These are phyloP conservation scores for Penicillium simplicissimum DNA, from an alignment of 495 filamentous ascomycete species.

Conservation along the genomic window DNA sequence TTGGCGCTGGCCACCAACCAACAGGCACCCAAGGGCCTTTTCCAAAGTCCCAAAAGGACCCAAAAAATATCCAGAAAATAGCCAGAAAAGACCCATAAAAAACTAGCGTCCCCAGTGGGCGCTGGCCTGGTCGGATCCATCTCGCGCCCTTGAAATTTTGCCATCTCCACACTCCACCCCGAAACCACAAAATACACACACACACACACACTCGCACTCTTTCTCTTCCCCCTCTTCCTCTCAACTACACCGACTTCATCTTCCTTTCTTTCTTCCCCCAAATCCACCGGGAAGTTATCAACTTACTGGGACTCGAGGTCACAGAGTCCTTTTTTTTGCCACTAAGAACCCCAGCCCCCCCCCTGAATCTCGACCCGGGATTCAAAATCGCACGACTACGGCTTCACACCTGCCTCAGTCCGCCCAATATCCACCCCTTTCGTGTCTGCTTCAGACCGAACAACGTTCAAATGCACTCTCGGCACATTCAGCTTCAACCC, in stretches of 20 bases:
- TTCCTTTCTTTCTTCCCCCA: slow-evolving; percentile 4
- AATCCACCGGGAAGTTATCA: not conserved
- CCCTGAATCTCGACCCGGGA: not conserved
- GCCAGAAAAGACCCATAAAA: not conserved
- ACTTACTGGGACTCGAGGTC: not conserved
- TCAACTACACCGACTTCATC: no score
- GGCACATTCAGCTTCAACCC: slow-evolving; percentile 41
- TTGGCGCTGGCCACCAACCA: slow-evolving; percentile 10
- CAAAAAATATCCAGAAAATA: not conserved
- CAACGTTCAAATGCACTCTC: slow-evolving; percentile 53
- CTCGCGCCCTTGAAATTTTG: slow-evolving; percentile 27
- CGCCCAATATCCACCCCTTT: slow-evolving; percentile 9
- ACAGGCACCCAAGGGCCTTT: no score
- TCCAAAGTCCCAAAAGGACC: not conserved
- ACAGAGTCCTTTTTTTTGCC: not conserved
- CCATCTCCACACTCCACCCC: slow-evolving; percentile 24
- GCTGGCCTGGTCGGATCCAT: slow-evolving; percentile 6
- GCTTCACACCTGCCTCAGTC: slow-evolving; percentile 1
- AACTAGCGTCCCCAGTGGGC: not conserved
- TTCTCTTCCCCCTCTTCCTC: not conserved
- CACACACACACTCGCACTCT: not conserved
- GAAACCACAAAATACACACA: slow-evolving; percentile 9
- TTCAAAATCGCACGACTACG: not conserved
- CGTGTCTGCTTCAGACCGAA: slow-evolving; percentile 30
- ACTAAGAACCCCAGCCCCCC: not conserved